Evolutionary conservation across 2,329 filamentous ascomycete genomes (phyloP).

Genomic region (Lomentospora prolificans): DNA sequence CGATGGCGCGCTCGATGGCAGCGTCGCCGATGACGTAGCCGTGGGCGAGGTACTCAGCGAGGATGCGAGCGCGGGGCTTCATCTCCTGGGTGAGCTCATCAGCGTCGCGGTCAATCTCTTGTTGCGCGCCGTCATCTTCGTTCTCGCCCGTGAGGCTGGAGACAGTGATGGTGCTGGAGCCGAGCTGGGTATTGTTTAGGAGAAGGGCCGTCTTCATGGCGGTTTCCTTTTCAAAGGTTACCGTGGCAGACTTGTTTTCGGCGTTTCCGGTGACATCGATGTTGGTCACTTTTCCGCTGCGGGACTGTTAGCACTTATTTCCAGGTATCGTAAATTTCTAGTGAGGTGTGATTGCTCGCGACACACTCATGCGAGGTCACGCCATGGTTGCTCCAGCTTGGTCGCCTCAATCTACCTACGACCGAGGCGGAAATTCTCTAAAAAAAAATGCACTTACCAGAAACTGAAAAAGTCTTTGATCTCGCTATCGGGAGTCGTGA

Average conservation of each 20-base stretch:
- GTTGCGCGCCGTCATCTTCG: slow-evolving; percentile 49
- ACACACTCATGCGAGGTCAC: background rate
- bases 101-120: slow-evolving; percentile 45
- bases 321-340: slow-evolving; percentile 7
- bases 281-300: slow-evolving; percentile 80
- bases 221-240: slow-evolving; percentile 93
- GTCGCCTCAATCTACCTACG: no score
- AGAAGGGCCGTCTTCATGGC: slow-evolving; percentile 95
- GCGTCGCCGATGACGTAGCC: slow-evolving; percentile 73
- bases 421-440: no score
- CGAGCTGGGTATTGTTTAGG: slow-evolving; percentile 92
- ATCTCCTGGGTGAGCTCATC: slow-evolving; percentile 86
- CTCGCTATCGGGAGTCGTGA: slow-evolving; percentile 76
- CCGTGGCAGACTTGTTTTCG: slow-evolving; percentile 72
- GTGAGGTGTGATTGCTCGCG: background rate
- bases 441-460: slow-evolving; percentile 58
- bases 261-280: slow-evolving; percentile 64
- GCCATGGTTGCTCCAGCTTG: background rate
- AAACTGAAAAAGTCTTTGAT: slow-evolving; percentile 97
- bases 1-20: slow-evolving; percentile 73
- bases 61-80: slow-evolving; percentile 87
- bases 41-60: slow-evolving; percentile 93
- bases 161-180: slow-evolving; percentile 71
- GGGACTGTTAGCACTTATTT: background rate
- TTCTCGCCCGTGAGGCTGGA: slow-evolving; percentile 57